Base-by-base conservation (phyloP, 2,329 filamentous ascomycete genomes). In the Fusarium nodosum region DNA sequence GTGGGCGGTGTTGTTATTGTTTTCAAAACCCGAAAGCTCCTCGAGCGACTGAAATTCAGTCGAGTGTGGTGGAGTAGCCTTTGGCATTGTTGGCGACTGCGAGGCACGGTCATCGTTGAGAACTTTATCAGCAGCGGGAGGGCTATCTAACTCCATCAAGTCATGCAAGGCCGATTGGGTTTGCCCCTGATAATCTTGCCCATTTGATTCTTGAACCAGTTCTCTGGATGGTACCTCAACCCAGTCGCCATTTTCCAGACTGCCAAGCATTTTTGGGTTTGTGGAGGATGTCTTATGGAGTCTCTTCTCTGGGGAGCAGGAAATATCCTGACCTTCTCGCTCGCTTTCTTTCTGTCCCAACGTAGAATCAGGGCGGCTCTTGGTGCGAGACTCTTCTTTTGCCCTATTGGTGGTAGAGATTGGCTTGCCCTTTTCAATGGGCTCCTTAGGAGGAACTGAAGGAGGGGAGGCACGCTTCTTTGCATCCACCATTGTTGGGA, bases 11-110 rank as follows among this genome's bases (percentile, higher is more conserved):
- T 57, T 57, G n/a, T 59, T 57, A 18, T 59, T 47, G 7, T 51
- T 68, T 20, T 66, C 64, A 47, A 72, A 72, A 20, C 61, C 61
- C 12, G 53, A 50, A 18, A 69, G 42, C 28, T 65, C 66, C 26
- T 72, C 68, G n/a, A 64, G 53, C 22, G 68, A 55, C 41, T 69
- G 62, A 20, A 69, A 67, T 16, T 71, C 69, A 31, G 72, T 63
- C 5, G 51, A 28, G 28, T 65, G 50, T 20, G 55, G 39, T 11
- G 65, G 53, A 28, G n/a, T 48, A 9, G 52, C 20, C 45, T 51
- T 64, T 24, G 26, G 51, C 16, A 47, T 44, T 28, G 60, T 48
- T 20, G 51, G 42, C n/a, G 24, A 30, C 47, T 69, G 71, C 46
- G 57, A 58, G 31, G 60, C 38, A 42, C 60, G 53, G 10, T 59